These are phyloP conservation scores for Arthroderma sp. DNA, from an alignment of 2,329 filamentous ascomycete species.

Conservation along the genomic window DNA sequence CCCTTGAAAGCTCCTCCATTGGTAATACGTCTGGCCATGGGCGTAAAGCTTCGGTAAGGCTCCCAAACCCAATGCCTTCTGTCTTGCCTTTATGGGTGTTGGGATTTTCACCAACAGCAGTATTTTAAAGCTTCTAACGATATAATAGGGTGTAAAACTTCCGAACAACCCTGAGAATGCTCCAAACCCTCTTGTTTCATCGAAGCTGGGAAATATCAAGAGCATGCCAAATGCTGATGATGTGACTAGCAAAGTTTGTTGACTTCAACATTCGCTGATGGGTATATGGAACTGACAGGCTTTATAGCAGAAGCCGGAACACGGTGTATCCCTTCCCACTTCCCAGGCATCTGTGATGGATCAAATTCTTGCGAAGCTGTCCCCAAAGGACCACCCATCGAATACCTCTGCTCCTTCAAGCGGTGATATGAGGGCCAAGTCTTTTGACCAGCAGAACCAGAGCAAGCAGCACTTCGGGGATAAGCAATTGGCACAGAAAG, in stretches of 20 bases:
- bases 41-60: constrained; percentile 16
- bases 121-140: not conserved
- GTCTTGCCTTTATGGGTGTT: not conserved
- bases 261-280: not conserved
- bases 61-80: not conserved
- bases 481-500: not conserved
- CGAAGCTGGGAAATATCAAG: constrained; percentile 23
- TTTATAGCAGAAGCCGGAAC: constrained; percentile 30
- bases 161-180: constrained; percentile 14
- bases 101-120: too few relatives aligned
- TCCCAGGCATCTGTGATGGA: constrained; percentile 44
- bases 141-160: constrained; percentile 12
- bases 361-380: constrained; percentile 37
- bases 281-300: too few relatives aligned
- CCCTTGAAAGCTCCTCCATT: constrained; percentile 11
- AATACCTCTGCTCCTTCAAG: constrained; percentile 1
- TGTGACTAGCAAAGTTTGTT: constrained; percentile 24
- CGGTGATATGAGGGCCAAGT: not conserved
- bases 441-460: not conserved
- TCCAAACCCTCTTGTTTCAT: constrained; percentile 21
- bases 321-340: constrained; percentile 6
- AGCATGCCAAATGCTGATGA: constrained; percentile 14
- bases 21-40: constrained; percentile 12
- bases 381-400: constrained; percentile 21
- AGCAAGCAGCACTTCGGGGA: not conserved